Percentiles rank a stretch among this genome's conserved stretches.
Conservation (phyloP, 805 yeast species). For the Diddensiella santjacobensis region DNA sequence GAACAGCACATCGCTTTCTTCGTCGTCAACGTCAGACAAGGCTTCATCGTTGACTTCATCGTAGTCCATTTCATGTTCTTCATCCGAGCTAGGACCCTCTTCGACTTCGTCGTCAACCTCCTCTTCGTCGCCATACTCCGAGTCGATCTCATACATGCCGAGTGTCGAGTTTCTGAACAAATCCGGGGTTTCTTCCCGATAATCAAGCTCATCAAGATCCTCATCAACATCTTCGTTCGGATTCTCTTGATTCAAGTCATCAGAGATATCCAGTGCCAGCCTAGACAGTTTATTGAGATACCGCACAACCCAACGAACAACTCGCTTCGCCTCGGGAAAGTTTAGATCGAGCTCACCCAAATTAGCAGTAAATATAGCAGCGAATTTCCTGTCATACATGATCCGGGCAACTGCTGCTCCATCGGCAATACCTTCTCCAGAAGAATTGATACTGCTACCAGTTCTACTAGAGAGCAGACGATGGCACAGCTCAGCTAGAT, state of each 20-base stretch:
- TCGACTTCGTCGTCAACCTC: conserved; percentile 40
- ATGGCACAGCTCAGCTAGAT: conserved; percentile 46
- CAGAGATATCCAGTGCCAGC: conserved; percentile 42
- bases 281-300: conserved; percentile 45
- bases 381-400: conserved; percentile 59
- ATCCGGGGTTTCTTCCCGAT: conserved; percentile 67
- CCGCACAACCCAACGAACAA: conserved; percentile 55
- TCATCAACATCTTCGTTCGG: conserved; percentile 40
- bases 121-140: conserved; percentile 59
- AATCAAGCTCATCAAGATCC: conserved; percentile 49
- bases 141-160: conserved; percentile 87
- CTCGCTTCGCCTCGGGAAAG: conserved; percentile 59
- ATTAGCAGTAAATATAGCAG: conserved; percentile 49
- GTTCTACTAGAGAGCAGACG: conserved; percentile 30
- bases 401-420: conserved; percentile 59
- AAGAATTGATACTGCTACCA: conserved; percentile 18
- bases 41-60: conserved; percentile 26
- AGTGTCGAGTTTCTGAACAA: conserved; percentile 82
- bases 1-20: conserved; percentile 14
- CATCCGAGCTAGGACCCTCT: conserved; percentile 16
- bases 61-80: conserved; percentile 20
- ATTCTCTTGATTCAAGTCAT: conserved; percentile 50
- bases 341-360: conserved; percentile 69
- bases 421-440: conserved; percentile 38
- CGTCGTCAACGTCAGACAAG: conserved; percentile 27